These are phyloP conservation scores for Xylariaceae sp. DNA, from an alignment of 2,329 filamentous ascomycete genomes.

Conservation along the genomic window DNA sequence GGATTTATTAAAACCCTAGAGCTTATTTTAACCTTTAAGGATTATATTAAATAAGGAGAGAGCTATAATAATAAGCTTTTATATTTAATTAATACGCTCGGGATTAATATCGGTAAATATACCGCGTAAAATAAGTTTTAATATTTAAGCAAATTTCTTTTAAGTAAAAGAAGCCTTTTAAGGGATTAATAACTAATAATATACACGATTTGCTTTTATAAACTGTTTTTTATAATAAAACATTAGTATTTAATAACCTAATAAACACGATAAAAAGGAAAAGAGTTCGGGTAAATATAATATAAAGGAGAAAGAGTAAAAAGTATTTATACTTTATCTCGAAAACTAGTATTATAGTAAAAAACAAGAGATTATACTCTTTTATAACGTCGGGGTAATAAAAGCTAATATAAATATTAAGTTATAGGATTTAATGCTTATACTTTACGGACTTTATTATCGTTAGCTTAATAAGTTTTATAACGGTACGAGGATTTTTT, in stretches of 20 bases:
- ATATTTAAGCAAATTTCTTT: no score
- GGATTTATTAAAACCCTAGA: no score
- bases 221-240: neutral
- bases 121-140: no score
- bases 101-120: no score
- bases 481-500: conserved; percentile 1
- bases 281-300: no score
- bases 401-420: conserved; percentile 4
- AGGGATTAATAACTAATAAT: neutral
- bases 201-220: neutral
- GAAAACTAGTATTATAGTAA: neutral
- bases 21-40: no score
- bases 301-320: no score
- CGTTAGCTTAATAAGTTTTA: conserved; percentile 1
- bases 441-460: conserved; percentile 1
- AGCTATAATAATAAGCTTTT: no score
- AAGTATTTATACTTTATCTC: conserved; percentile 4
- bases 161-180: no score
- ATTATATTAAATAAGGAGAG: no score
- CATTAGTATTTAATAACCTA: neutral
- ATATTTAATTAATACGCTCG: no score
- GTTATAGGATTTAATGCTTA: conserved; percentile 1
- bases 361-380: conserved; percentile 1
- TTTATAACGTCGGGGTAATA: conserved; percentile 1
- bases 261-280: neutral